Conservation (phyloP, 179 eudicot genomes). For the Corrigiola litoralis region DNA sequence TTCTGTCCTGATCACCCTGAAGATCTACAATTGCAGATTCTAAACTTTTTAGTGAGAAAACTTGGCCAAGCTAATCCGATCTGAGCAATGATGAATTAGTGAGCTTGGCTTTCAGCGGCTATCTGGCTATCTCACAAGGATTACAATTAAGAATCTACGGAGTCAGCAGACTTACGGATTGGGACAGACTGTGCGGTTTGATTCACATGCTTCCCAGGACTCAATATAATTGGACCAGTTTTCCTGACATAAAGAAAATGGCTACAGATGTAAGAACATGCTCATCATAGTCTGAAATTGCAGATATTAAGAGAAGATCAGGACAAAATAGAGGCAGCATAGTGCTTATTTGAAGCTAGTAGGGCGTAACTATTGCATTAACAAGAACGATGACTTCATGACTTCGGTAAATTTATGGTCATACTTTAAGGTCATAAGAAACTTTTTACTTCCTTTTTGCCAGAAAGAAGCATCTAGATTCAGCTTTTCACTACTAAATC, state of each 20-base stretch:
- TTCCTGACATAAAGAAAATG: slow-evolving; percentile 38
- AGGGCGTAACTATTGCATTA: background rate
- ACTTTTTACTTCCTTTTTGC: too few relatives aligned
- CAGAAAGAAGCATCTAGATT: too few relatives aligned
- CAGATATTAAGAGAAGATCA: background rate
- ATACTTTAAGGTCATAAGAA: too few relatives aligned
- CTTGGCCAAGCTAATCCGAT: too few relatives aligned
- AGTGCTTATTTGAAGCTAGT: background rate
- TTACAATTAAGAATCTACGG: background rate
- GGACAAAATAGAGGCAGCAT: background rate
- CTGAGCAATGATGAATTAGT: too few relatives aligned
- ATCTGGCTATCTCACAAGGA: background rate
- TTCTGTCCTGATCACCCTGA: too few relatives aligned
- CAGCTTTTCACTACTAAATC: too few relatives aligned
- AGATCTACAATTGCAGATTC: too few relatives aligned
- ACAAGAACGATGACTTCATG: background rate
- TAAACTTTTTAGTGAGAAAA: too few relatives aligned
- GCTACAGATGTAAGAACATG: background rate
- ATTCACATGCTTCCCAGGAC: slow-evolving; percentile 59
- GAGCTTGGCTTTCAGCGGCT: background rate
- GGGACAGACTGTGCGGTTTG: slow-evolving; percentile 67
- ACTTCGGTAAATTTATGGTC: background rate
- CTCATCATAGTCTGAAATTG: background rate
- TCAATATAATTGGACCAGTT: slow-evolving; percentile 49
- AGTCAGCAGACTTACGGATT: slow-evolving; percentile 58